These are phyloP conservation scores for Agrocybe chaxingu DNA, from an alignment of 768 basidiomycete species.

Conservation along the genomic window DNA sequence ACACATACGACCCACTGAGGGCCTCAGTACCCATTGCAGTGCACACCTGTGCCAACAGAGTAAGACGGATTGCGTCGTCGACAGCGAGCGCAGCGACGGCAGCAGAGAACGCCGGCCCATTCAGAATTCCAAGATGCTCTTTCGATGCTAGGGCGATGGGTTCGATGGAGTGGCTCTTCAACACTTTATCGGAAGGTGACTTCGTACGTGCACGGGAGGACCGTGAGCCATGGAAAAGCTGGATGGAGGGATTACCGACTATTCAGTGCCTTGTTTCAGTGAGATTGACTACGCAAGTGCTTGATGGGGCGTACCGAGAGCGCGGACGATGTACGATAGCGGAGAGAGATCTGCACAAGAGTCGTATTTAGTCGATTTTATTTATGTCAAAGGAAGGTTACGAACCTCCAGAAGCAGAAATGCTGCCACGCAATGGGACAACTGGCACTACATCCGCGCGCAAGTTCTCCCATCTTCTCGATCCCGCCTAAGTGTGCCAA, in stretches of 20 bases:
- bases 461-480: slow-evolving; percentile 3
- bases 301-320: background rate
- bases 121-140: slow-evolving; percentile 4
- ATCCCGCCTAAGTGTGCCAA: background rate
- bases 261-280: background rate
- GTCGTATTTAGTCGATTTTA: too few relatives aligned
- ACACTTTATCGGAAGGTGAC: background rate
- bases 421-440: slow-evolving; percentile 4
- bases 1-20: slow-evolving; percentile 4
- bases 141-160: slow-evolving; percentile 6
- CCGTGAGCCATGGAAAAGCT: slow-evolving; percentile 1
- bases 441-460: slow-evolving; percentile 2
- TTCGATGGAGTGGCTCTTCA: background rate
- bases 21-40: slow-evolving; percentile 7
- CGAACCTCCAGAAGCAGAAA: slow-evolving; percentile 3
- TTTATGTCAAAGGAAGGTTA: too few relatives aligned
- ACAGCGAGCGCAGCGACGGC: slow-evolving; percentile 6
- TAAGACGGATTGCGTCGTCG: slow-evolving; percentile 1
- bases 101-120: slow-evolving; percentile 6
- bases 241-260: background rate
- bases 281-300: slow-evolving; percentile 1
- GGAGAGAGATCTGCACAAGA: background rate
- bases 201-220: background rate
- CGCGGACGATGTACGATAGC: slow-evolving; percentile 6
- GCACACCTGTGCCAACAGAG: slow-evolving; percentile 4